phyloP scores from a whole-genome alignment of 1,284 basidiomycete species.

The Microbotryum intermedium region DNA sequence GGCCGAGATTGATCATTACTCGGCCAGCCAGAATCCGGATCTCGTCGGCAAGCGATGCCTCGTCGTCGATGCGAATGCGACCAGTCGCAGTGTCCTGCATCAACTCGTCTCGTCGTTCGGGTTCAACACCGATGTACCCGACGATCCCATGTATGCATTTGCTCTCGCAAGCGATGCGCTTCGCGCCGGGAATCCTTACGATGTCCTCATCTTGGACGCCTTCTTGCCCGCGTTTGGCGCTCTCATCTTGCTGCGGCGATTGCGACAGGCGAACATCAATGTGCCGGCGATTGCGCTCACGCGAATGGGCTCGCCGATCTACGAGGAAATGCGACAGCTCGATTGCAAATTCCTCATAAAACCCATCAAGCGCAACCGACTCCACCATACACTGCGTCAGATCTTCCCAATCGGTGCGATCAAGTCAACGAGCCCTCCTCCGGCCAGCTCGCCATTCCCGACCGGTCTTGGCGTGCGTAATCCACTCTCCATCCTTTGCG shows the following conservation, averaged over 20 bases:
- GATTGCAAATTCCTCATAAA: slow-evolving; percentile 29
- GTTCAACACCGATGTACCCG: background rate
- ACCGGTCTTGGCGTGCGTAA: slow-evolving; percentile 10
- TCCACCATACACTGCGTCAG: slow-evolving; percentile 25
- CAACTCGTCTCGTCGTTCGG: slow-evolving; percentile 25
- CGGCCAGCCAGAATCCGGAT: slow-evolving; percentile 13
- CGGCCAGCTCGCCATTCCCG: slow-evolving; percentile 14
- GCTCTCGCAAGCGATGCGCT: slow-evolving; percentile 4
- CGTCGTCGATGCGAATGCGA: slow-evolving; percentile 22
- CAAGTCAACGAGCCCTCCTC: background rate
- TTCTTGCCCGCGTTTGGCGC: slow-evolving; percentile 27
- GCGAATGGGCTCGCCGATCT: slow-evolving; percentile 26
- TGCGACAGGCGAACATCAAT: slow-evolving; percentile 17
- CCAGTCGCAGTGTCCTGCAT: slow-evolving; percentile 9
- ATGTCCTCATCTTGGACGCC: slow-evolving; percentile 23
- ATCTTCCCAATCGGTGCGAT: slow-evolving; percentile 19
- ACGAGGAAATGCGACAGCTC: slow-evolving; percentile 25
- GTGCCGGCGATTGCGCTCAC: slow-evolving; percentile 22
- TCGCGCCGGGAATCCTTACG: background rate
- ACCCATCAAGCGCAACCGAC: slow-evolving; percentile 28
- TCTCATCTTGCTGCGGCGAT: slow-evolving; percentile 16
- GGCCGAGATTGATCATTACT: slow-evolving; percentile 14
- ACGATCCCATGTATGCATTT: slow-evolving; percentile 4
- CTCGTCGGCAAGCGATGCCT: slow-evolving; percentile 22
- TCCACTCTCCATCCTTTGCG: slow-evolving; percentile 23